These are phyloP conservation scores for Vanrija sp. DNA, from an alignment of 1,284 basidiomycete genomes.

Conservation along the genomic window DNA sequence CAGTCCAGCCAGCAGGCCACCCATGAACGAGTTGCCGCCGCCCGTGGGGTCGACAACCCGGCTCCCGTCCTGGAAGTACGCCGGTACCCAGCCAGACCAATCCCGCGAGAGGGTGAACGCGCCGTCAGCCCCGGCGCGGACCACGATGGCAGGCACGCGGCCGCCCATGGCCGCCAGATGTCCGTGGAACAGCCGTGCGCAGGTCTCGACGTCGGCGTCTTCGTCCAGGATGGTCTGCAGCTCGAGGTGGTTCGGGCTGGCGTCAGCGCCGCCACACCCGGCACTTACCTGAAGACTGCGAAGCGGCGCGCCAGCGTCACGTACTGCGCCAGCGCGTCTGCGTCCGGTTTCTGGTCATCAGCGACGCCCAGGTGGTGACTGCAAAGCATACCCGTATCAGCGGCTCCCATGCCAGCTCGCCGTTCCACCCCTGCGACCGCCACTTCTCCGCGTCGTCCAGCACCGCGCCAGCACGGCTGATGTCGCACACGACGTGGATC, in stretches of 20 bases:
- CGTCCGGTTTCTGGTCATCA: background rate
- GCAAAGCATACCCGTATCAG: conserved; percentile 49
- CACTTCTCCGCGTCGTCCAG: conserved; percentile 60
- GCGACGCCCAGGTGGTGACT: background rate
- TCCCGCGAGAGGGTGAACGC: conserved; percentile 56
- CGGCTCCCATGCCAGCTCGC: conserved; percentile 74
- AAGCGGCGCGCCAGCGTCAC: conserved; percentile 22
- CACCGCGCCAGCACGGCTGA: conserved; percentile 64
- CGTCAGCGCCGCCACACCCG: background rate
- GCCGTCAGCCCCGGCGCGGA: conserved; percentile 72
- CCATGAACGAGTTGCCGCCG: conserved; percentile 83
- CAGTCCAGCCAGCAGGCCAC: conserved; percentile 74
- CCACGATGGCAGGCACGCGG: conserved; percentile 55
- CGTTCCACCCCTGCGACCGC: conserved; percentile 55
- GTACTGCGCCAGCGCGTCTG: conserved; percentile 1
- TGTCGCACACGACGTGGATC: conserved; percentile 84
- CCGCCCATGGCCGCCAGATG: conserved; percentile 45
- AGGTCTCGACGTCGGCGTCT: conserved; percentile 23
- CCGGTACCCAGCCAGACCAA: conserved; percentile 63
- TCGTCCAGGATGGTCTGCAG: conserved; percentile 44
- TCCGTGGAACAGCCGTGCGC: conserved; percentile 8
- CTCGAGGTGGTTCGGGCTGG: conserved; percentile 53
- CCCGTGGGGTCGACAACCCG: conserved; percentile 80
- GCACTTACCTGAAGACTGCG: conserved; percentile 31
- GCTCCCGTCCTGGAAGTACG: conserved; percentile 60